Base-by-base conservation (phyloP, 257 asterid species). In the Leptodermis oblonga region DNA sequence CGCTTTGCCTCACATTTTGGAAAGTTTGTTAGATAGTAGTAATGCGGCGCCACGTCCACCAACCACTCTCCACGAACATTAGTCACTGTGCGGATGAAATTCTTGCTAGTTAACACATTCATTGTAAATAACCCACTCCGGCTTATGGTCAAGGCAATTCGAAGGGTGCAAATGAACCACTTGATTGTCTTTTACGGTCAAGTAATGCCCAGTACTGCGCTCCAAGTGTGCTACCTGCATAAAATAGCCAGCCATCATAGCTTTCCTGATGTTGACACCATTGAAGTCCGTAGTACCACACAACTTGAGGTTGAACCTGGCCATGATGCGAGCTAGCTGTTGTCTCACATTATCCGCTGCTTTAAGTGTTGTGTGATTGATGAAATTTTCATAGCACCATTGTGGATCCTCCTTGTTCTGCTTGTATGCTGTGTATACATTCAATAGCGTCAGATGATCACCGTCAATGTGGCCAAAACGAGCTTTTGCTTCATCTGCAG, bases 401-500 rank as follows among this genome's bases (percentile, higher is more conserved):
- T 85, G 88, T 53, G 87, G 87, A 74, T 94, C 99, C 77, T 94
- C 99, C 79, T 84, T 75, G 46, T 91, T 94, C 82, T 89, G 98
- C 79, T 94, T 92, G 90, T 86, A 94, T 0, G 99, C 99, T 49
- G 87, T 96, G 69, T 94, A 91, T 49, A 94, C 98, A 42, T 94
- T 94, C 90, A 94, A 76, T 71, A 94, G 82, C 8, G 97, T 91
- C 52, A 91, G 92, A 75, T 94, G 99, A 80, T 94, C 99, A 48
- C 98, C 99, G 65, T 94, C 95, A 60, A 86, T 84, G 87, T 94
- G 98, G 45, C 96, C 91, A 70, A 94, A 94, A 71, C 98, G 90
- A 80, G 95, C 96, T 84, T 89, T 94, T n/a, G 99, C 99, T 85
- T 94, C 98, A 74, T 94, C 99, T 4, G 98, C 98, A 83, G 98